phyloP scores from a whole-genome alignment of 352 stramenopile genomes.

The Phytophthora melonis region DNA sequence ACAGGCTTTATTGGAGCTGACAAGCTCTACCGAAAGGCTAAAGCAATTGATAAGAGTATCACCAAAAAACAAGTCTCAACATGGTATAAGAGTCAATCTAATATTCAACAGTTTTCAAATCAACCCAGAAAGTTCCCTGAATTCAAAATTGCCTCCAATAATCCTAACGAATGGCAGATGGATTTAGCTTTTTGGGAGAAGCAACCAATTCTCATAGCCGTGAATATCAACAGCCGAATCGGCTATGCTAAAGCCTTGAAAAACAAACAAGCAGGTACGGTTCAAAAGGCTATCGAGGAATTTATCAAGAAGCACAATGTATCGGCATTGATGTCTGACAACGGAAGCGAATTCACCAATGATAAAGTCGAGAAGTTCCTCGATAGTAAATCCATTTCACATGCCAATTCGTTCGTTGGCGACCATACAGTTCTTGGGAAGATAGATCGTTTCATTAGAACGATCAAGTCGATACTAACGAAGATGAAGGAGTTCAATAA shows the following conservation, averaged over 20 bases:
- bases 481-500: constrained; percentile 17
- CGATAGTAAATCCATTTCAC: constrained; percentile 23
- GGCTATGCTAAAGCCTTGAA: no score
- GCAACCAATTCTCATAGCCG: no score
- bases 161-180: no score
- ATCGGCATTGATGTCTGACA: no score
- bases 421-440: constrained; percentile 34
- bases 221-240: no score
- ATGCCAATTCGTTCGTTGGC: constrained; percentile 28
- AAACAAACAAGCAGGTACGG: no score
- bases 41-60: constrained; percentile 1
- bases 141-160: no score
- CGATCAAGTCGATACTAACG: constrained; percentile 27
- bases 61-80: constrained; percentile 15
- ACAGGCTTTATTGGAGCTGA: constrained; percentile 24
- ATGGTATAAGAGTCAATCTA: constrained; percentile 22
- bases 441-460: constrained; percentile 42
- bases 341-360: no score
- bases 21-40: constrained; percentile 29
- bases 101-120: constrained; percentile 26
- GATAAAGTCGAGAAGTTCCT: not conserved
- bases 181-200: no score
- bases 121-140: not conserved
- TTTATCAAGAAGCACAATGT: no score
- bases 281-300: no score